A percentile compares a stretch with the other conserved stretches of the same genome.
phyloP scores from a whole-genome alignment of 805 yeast species.

The Yamadazyma paraphyllophila region DNA sequence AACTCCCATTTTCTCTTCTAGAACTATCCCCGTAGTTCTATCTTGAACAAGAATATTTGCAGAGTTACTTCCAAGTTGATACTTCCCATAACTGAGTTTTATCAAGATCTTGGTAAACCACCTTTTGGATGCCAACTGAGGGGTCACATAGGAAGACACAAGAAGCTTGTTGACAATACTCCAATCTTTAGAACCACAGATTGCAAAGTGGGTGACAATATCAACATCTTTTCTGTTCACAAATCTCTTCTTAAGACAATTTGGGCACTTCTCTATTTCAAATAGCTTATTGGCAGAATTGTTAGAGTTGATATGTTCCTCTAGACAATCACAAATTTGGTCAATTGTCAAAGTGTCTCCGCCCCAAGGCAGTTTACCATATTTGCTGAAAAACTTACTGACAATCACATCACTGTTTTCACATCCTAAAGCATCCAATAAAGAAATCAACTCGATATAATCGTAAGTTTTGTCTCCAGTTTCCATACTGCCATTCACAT shows the following conservation, averaged over 20 bases:
- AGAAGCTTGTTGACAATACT: constrained; percentile 61
- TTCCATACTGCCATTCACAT: constrained; percentile 14
- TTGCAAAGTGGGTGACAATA: constrained; percentile 81
- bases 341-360: constrained; percentile 48
- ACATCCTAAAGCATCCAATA: constrained; percentile 64
- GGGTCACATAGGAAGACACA: constrained; percentile 69
- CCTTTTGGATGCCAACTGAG: constrained; percentile 77
- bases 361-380: constrained; percentile 49
- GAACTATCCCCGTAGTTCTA: constrained; percentile 79
- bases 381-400: constrained; percentile 47
- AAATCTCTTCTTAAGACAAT: constrained; percentile 64
- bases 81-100: constrained; percentile 84
- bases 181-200: constrained; percentile 81
- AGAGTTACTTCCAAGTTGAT: constrained; percentile 70
- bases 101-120: constrained; percentile 86
- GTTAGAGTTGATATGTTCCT: constrained; percentile 30
- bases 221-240: constrained; percentile 57
- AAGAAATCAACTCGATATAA: constrained; percentile 58
- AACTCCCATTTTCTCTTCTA: constrained; percentile 90
- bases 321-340: constrained; percentile 49
- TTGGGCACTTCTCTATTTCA: constrained; percentile 72
- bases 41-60: constrained; percentile 96
- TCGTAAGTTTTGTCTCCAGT: constrained; percentile 39
- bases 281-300: constrained; percentile 43
- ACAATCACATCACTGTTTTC: constrained; percentile 53